These are phyloP conservation scores for Hemileccinum impolitum DNA, from an alignment of 768 basidiomycete species.

Conservation along the genomic window DNA sequence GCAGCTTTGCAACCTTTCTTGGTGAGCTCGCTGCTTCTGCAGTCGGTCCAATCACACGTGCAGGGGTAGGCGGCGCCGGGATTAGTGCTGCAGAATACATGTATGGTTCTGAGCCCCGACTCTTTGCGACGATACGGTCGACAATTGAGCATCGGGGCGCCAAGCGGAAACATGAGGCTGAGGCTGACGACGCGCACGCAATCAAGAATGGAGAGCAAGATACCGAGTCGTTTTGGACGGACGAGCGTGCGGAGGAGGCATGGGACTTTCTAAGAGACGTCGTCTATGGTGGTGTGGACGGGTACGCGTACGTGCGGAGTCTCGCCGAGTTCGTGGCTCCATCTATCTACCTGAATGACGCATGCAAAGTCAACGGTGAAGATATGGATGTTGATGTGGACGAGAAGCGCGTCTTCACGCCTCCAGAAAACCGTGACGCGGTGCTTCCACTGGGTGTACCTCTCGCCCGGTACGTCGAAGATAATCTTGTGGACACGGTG, in stretches of 20 bases:
- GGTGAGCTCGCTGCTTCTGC: slow-evolving; percentile 39
- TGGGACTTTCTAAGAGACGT: slow-evolving; percentile 68
- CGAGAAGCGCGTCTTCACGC: not conserved
- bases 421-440: not conserved
- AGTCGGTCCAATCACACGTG: slow-evolving; percentile 15
- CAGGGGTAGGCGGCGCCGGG: slow-evolving; percentile 15
- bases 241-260: slow-evolving; percentile 46
- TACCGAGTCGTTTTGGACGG: slow-evolving; percentile 44
- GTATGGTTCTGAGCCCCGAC: slow-evolving; percentile 14
- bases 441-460: slow-evolving; percentile 30
- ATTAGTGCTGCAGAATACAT: slow-evolving; percentile 5
- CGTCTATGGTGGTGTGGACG: slow-evolving; percentile 79
- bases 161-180: slow-evolving; percentile 14
- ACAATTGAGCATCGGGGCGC: slow-evolving; percentile 28
- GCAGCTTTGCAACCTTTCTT: slow-evolving; percentile 53
- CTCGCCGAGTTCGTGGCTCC: slow-evolving; percentile 64
- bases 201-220: not conserved
- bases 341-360: slow-evolving; percentile 13
- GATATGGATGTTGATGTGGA: not conserved
- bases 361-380: not conserved
- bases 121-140: slow-evolving; percentile 38
- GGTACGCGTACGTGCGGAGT: slow-evolving; percentile 72
- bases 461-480: slow-evolving; percentile 39
- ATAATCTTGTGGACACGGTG: slow-evolving; percentile 38
- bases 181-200: not conserved